These are phyloP conservation scores for Dactylellina haptotyla DNA, from an alignment of 2,329 filamentous ascomycete species.

Conservation along the genomic window DNA sequence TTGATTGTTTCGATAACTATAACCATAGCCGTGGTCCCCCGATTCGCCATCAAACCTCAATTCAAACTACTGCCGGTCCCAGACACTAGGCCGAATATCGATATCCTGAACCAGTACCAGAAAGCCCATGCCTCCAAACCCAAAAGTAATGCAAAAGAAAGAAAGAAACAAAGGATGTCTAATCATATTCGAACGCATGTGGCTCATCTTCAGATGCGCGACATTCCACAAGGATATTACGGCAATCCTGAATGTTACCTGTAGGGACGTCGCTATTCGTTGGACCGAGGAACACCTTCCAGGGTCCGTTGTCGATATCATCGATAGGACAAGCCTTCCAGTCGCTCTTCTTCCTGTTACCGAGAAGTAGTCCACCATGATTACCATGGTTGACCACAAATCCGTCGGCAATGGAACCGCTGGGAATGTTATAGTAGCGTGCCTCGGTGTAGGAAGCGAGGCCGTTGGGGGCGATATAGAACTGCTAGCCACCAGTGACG, in stretches of 20 bases:
- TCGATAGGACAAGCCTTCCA: not conserved
- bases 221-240: not conserved
- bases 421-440: constrained; percentile 67
- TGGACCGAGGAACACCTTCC: not conserved
- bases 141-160: no score
- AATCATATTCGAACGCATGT: not conserved
- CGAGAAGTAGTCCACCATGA: not conserved
- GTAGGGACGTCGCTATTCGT: not conserved
- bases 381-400: constrained; percentile 60
- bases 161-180: no score
- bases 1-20: no score
- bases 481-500: constrained; percentile 72
- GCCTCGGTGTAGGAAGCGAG: constrained; percentile 68
- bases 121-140: no score
- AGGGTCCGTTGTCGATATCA: not conserved
- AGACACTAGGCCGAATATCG: no score
- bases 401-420: constrained; percentile 65
- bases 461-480: constrained; percentile 69
- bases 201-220: not conserved
- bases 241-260: not conserved
- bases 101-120: no score
- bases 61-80: no score
- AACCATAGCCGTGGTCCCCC: no score
- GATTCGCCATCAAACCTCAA: no score
- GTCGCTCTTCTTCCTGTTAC: not conserved